Conservation (phyloP, 352 stramenopile genomes). For the Globisporangium megalacanthum region DNA sequence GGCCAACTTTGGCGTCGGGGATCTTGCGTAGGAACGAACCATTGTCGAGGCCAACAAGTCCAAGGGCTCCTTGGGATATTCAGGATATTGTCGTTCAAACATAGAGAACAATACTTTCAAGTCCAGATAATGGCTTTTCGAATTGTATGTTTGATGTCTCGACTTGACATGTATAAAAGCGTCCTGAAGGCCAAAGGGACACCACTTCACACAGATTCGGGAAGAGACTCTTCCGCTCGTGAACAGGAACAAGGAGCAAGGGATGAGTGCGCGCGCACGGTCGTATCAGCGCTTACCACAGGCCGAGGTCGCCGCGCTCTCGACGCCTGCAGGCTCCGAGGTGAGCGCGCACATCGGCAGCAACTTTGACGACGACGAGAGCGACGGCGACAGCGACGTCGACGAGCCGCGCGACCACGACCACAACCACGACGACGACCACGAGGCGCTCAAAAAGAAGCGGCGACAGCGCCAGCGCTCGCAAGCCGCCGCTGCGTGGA, state of each 20-base stretch:
- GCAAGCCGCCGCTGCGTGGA: constrained; percentile 48
- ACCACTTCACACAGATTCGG: too few relatives aligned
- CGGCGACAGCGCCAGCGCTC: constrained; percentile 23
- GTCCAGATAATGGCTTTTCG: too few relatives aligned
- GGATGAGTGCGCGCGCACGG: constrained; percentile 11
- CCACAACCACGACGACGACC: constrained; percentile 23
- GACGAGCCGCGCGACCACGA: constrained; percentile 28
- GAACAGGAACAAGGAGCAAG: neutral
- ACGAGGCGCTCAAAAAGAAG: constrained; percentile 24
- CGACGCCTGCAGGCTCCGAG: constrained; percentile 9
- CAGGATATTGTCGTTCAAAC: too few relatives aligned
- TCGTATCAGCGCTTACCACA: constrained; percentile 52
- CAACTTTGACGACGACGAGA: constrained; percentile 27
- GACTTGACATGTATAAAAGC: too few relatives aligned
- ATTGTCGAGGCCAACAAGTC: too few relatives aligned
- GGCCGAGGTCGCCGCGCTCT: constrained; percentile 14
- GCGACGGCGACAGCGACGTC: constrained; percentile 12
- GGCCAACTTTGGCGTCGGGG: constrained; percentile 6
- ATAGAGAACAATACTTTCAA: too few relatives aligned
- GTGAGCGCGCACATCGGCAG: constrained; percentile 17
- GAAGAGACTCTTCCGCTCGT: neutral
- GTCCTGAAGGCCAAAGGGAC: too few relatives aligned
- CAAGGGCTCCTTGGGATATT: too few relatives aligned
- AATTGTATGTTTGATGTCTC: too few relatives aligned
- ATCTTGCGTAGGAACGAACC: neutral